Evolutionary conservation across 495 filamentous ascomycete genomes (phyloP), one percentile per base, ranked within the genome.

Genomic region (Xylaria acuta): DNA sequence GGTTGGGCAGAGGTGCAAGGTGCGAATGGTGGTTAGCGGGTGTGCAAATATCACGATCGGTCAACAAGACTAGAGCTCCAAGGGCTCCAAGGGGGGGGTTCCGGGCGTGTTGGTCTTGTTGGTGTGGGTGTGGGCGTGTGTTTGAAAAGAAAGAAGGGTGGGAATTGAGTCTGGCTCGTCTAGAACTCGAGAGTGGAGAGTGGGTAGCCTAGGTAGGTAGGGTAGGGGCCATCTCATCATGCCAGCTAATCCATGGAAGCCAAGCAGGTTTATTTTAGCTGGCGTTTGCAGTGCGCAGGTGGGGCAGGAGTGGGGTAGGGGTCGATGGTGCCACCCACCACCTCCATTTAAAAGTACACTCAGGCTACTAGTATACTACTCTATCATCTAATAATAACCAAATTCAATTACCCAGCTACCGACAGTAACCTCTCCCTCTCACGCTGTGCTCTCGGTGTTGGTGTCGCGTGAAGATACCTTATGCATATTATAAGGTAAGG

Each of bases 31-130:
- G 71, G 68, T 74, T 76, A 73, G 71, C 74, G 77, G 77, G 77
- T 79, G 77, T 79, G 77, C 64, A 77, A 76, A 76, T 79, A 79
- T 79, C 77, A 79, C 70, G 75, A 77, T 72, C 74, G 74, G 75
- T 79, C 74, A 79, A 76, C 75, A 77, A 70, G 65, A 77, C 74
- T 74, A 79, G 72, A 74, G 74, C 45, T 64, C 62, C 43, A 59
- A 32, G 69, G 70, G 67, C 45, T 63, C 60, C 34, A 58, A 22
- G 68, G 70, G 67, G 72, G 65, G 62, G 62, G 51, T 68, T 68
- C 11, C 20, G 36, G 66, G 66, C 53, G 47, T 58, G 51, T 27
- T 47, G 30, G 53, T 45, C n/a, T 2, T 64, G 60, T 16, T 64
- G 60, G 60, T 64, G 75, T 72, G 75, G 77, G 75, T 75, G 75